Percentiles rank a stretch among this genome's conserved stretches.
Evolutionary conservation across 352 stramenopile species (phyloP).

Genomic region (Globisporangium alternatum): DNA sequence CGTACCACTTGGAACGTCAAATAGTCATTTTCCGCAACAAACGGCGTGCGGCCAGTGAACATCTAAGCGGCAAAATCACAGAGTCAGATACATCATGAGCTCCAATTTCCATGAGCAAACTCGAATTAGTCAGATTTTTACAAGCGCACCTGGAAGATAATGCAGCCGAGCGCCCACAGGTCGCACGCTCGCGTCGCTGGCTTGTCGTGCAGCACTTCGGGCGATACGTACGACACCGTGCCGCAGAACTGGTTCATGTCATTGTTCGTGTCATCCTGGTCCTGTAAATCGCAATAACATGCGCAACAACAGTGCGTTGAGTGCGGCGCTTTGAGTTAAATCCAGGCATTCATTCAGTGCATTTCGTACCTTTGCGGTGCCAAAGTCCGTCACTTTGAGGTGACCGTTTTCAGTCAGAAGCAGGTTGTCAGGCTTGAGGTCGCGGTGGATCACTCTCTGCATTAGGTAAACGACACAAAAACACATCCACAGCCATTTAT

Average conservation of each 20-base stretch:
- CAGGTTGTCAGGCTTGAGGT: conserved; percentile 94
- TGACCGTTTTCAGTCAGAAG: conserved; percentile 79
- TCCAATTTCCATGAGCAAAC: background rate
- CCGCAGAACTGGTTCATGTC: conserved; percentile 80
- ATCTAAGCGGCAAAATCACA: conserved; percentile 36
- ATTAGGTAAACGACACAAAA: conserved; percentile 10
- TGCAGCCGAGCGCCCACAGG: conserved; percentile 90
- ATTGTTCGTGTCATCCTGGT: conserved; percentile 63
- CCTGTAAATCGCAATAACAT: conserved; percentile 24
- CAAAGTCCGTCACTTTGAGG: conserved; percentile 90
- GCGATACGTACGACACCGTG: conserved; percentile 90
- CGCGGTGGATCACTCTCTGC: conserved; percentile 93
- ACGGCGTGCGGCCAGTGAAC: conserved; percentile 78
- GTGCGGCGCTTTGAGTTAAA: background rate
- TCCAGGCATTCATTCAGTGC: background rate
- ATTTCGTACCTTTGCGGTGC: conserved; percentile 66
- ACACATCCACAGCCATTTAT: background rate
- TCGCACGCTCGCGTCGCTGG: conserved; percentile 76
- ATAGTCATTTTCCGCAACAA: conserved; percentile 90
- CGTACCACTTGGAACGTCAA: conserved; percentile 87
- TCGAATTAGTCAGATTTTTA: no score
- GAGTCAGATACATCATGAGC: background rate
- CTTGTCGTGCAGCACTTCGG: conserved; percentile 88
- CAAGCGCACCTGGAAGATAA: conserved; percentile 72
- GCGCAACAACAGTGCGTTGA: background rate